Evolutionary conservation across 164 flowering plant species (phyloP).

Genomic region (Magnolia kwangsiensis): DNA sequence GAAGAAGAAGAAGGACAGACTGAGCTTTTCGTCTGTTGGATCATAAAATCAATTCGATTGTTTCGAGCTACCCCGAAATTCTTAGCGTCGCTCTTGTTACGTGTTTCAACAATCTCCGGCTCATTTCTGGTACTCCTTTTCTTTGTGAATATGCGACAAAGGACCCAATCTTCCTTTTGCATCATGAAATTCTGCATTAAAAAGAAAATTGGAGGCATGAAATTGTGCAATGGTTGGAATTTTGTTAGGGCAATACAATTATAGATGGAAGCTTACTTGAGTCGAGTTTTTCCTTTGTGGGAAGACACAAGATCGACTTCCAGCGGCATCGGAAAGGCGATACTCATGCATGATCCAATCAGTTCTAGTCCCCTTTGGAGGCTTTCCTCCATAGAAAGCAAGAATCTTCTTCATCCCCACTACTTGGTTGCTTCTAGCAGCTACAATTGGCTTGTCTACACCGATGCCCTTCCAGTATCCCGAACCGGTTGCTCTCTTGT

Average conservation of each 20-base stretch:
- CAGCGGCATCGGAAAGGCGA: constrained; percentile 31
- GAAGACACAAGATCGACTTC: constrained; percentile 6
- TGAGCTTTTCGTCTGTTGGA: neutral
- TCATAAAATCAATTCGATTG: constrained; percentile 24
- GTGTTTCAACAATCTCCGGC: constrained; percentile 5
- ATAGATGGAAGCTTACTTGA: constrained; percentile 20
- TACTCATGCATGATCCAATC: constrained; percentile 86
- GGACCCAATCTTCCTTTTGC: constrained; percentile 50
- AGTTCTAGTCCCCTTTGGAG: constrained; percentile 46
- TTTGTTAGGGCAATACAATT: neutral
- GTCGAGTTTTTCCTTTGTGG: constrained; percentile 16
- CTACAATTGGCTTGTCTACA: constrained; percentile 36
- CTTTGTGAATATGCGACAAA: constrained; percentile 55
- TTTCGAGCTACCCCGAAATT: constrained; percentile 11
- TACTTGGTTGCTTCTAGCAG: constrained; percentile 25
- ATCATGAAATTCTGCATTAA: constrained; percentile 21
- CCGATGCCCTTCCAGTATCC: constrained; percentile 83
- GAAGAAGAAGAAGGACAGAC: constrained; percentile 10
- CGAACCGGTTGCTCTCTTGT: constrained; percentile 36
- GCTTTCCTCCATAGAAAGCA: constrained; percentile 61
- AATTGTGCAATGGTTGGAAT: neutral
- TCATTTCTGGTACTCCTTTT: constrained; percentile 23
- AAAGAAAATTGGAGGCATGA: neutral
- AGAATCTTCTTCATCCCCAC: constrained; percentile 63
- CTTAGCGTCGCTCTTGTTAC: constrained; percentile 5